Conservation (phyloP, 331 rosid species). For the Phaseolus coccineus region DNA sequence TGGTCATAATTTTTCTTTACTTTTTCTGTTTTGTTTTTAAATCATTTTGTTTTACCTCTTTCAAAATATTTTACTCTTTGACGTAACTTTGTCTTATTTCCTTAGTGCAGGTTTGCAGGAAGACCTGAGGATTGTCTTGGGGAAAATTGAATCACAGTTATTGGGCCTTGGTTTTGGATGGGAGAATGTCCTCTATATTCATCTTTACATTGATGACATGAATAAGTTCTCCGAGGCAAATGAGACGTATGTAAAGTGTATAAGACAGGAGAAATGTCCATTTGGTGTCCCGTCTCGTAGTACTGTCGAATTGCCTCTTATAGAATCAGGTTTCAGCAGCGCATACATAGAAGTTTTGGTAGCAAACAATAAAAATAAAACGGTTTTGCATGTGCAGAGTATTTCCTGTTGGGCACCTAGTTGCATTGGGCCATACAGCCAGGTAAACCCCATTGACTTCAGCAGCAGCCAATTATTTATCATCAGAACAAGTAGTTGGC, state of each 20-base stretch:
- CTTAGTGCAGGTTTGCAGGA: constrained; percentile 67
- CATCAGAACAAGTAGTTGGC: constrained; percentile 30
- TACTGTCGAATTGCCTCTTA: constrained; percentile 89
- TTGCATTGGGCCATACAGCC: constrained; percentile 99
- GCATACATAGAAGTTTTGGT: constrained; percentile 88
- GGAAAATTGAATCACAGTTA: constrained; percentile 70
- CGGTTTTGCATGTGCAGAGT: constrained; percentile 95
- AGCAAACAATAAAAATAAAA: constrained; percentile 72
- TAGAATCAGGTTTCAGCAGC: constrained; percentile 68
- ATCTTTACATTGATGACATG: constrained; percentile 91
- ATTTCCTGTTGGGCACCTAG: constrained; percentile 99
- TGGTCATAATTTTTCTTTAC: constrained; percentile 41
- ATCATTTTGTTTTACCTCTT: constrained; percentile 24
- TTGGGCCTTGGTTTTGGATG: constrained; percentile 68
- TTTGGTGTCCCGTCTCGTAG: constrained; percentile 98
- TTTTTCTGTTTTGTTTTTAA: constrained; percentile 13
- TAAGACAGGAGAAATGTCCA: constrained; percentile 85
- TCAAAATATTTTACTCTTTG: constrained; percentile 30
- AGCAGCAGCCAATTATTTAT: constrained; percentile 3
- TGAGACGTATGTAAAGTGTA: constrained; percentile 78
- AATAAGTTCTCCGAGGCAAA: constrained; percentile 74
- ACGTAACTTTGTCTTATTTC: constrained; percentile 35
- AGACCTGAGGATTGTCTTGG: constrained; percentile 72
- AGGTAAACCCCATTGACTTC: constrained; percentile 58
- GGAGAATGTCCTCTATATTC: constrained; percentile 88